Base-by-base conservation (phyloP, 352 stramenopile genomes). In the Phytophthora crassamura region DNA sequence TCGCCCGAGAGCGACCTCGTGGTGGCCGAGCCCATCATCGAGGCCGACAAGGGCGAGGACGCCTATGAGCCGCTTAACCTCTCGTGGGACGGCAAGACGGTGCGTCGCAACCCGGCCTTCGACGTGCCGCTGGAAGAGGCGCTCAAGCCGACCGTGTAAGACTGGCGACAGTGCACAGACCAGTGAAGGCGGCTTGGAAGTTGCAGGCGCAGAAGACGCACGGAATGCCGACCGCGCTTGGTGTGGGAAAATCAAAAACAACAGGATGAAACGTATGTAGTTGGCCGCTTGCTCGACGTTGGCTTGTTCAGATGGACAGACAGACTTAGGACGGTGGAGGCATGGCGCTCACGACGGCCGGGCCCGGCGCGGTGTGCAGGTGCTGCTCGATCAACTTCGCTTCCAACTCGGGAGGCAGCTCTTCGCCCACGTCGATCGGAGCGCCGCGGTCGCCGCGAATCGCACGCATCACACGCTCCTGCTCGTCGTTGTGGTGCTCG, bases 1-100 rank as follows among this genome's bases (percentile, higher is more conserved):
- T 95, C 88, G 22, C 75, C 88, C n/a, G 88, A 95, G 72, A 95
- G 88, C 71, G 88, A 95, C 69, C 54, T 94, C 22, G 32, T 89
- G 30, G 48, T 95, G 50, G 75, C 86, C 10, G 75, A 80, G 40
- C 84, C 88, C 38, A 93, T 95, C 59, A 81, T 95, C 49, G 81
- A 91, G 39, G 84, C 81, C 0, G 74, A 50, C 22, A 78, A 80
- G 46, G 84, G 86, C 22, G 88, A 95, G 59, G 66, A 78, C 30
- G 82, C 82, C 28, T 95, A 93, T 73, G 79, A 90, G 25, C 79
- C 85, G 46, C 79, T 95, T 42, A 95, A 95, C 72, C 68, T 95
- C 49, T 88, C 82, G 49, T 95, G 88, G 88, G 88, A 95, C 67
- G 88, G 88, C 69, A 81, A 81, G 64, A 89, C 77, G 36, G 22